Percentiles rank a stretch among this genome's conserved stretches.
Conservation (phyloP, 768 basidiomycete genomes). For the Cyathus striatus region DNA sequence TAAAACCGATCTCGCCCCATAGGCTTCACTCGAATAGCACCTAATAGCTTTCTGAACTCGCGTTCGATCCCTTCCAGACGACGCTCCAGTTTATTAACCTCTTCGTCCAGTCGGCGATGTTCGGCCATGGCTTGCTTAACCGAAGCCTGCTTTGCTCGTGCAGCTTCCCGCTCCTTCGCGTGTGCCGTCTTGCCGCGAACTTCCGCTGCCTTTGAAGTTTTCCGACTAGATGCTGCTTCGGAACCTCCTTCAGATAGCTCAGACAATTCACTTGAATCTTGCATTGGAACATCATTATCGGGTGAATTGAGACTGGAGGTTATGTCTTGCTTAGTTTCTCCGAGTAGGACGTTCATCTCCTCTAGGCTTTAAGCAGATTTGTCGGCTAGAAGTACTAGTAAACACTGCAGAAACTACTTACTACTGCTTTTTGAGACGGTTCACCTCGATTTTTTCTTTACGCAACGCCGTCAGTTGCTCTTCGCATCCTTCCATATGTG, state of each 20-base stretch:
- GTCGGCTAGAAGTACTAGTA: too few relatives aligned
- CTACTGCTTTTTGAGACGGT: slow-evolving; percentile 85
- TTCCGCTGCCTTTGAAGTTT: slow-evolving; percentile 37
- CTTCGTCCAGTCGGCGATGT: slow-evolving; percentile 81
- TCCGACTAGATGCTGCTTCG: slow-evolving; percentile 44
- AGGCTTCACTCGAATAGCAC: slow-evolving; percentile 81
- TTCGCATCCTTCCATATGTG: slow-evolving; percentile 88
- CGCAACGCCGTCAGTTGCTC: slow-evolving; percentile 85
- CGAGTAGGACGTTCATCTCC: slow-evolving; percentile 63
- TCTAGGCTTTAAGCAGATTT: slow-evolving; percentile 45
- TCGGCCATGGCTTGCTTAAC: slow-evolving; percentile 80
- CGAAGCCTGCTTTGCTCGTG: slow-evolving; percentile 71
- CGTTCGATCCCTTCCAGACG: slow-evolving; percentile 85
- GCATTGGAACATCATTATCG: slow-evolving; percentile 56
- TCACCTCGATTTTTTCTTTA: slow-evolving; percentile 95
- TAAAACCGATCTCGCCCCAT: slow-evolving; percentile 91
- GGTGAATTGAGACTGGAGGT: slow-evolving; percentile 35
- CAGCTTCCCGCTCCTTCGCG: slow-evolving; percentile 78
- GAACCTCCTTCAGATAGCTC: slow-evolving; percentile 66
- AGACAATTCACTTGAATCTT: slow-evolving; percentile 69
- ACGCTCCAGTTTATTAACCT: slow-evolving; percentile 77
- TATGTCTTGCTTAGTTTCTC: slow-evolving; percentile 49
- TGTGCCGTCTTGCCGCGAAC: slow-evolving; percentile 53
- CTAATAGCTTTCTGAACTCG: slow-evolving; percentile 87
- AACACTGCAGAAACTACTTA: too few relatives aligned